A percentile compares a stretch with the other conserved stretches of the same genome.
Evolutionary conservation across 306 rosid species (phyloP).

Genomic region (Clitoria ternatea): DNA sequence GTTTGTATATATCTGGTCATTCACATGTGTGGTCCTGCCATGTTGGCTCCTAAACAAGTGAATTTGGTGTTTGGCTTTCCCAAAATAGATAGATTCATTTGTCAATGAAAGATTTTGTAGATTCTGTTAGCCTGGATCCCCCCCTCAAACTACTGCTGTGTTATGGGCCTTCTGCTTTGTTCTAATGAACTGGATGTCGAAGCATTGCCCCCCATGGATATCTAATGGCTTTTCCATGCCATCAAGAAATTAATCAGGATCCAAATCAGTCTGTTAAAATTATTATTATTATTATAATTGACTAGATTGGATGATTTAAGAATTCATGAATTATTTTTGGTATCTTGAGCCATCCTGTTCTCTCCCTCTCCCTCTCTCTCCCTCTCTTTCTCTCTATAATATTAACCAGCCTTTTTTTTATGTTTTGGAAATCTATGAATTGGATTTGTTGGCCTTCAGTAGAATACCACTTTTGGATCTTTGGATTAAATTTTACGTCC

Average conservation of each 20-base stretch:
- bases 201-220: not conserved
- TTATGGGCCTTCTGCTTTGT: not conserved
- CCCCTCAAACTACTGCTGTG: not conserved
- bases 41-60: not conserved
- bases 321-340: not conserved
- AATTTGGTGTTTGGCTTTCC: not conserved
- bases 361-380: too few species aligned
- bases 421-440: too few species aligned
- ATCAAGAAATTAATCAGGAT: not conserved
- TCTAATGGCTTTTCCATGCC: not conserved
- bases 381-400: too few species aligned
- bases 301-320: not conserved
- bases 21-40: not conserved
- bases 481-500: not conserved
- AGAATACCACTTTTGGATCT: not conserved
- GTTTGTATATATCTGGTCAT: not conserved
- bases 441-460: too few species aligned
- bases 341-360: too few species aligned
- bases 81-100: not conserved
- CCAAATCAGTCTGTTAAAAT: not conserved
- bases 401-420: too few species aligned
- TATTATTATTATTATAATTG: not conserved
- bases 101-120: not conserved
- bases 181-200: not conserved
- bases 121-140: not conserved